Conservation (phyloP, 495 filamentous ascomycete genomes). For the Talaromyces wortmannii region DNA sequence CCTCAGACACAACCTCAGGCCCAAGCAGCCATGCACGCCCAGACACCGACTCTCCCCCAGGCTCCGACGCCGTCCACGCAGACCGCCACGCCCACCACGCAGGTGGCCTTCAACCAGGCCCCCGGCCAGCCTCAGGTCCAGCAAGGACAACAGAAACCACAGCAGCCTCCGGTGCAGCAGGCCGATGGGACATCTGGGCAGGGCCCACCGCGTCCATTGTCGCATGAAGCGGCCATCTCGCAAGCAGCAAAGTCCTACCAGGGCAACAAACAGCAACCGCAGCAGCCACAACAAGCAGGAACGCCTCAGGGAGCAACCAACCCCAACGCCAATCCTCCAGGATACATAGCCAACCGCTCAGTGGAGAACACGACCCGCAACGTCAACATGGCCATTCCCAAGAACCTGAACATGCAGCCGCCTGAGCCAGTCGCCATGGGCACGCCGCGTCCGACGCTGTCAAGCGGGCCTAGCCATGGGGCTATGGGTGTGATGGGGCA, state of each 20-base stretch:
- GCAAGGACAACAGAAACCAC: slow-evolving; percentile 37
- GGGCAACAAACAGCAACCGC: slow-evolving; percentile 23
- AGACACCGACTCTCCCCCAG: slow-evolving; percentile 22
- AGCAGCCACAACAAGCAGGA: slow-evolving; percentile 18
- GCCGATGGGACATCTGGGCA: slow-evolving; percentile 16
- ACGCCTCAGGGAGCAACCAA: slow-evolving; percentile 20
- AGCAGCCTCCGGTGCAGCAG: slow-evolving; percentile 38
- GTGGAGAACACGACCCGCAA: slow-evolving; percentile 39
- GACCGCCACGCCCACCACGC: slow-evolving; percentile 8
- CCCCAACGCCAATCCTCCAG: slow-evolving; percentile 47
- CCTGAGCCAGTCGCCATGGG: slow-evolving; percentile 67
- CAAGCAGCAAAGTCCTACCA: slow-evolving; percentile 52
- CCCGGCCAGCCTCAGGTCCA: slow-evolving; percentile 10
- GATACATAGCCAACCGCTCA: slow-evolving; percentile 41
- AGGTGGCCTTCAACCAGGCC: slow-evolving; percentile 11
- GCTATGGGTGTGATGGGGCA: slow-evolving; percentile 76
- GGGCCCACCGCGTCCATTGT: slow-evolving; percentile 50
- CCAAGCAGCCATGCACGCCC: slow-evolving; percentile 23
- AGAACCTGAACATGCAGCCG: slow-evolving; percentile 60
- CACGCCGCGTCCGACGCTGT: slow-evolving; percentile 67
- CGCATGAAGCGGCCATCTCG: slow-evolving; percentile 55
- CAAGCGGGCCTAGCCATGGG: slow-evolving; percentile 63
- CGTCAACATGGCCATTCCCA: slow-evolving; percentile 69
- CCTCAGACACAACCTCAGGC: too few relatives aligned
- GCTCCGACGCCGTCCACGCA: slow-evolving; percentile 29